Conservation (phyloP, 1,284 basidiomycete genomes). For the Ceratobasidium sp. region DNA sequence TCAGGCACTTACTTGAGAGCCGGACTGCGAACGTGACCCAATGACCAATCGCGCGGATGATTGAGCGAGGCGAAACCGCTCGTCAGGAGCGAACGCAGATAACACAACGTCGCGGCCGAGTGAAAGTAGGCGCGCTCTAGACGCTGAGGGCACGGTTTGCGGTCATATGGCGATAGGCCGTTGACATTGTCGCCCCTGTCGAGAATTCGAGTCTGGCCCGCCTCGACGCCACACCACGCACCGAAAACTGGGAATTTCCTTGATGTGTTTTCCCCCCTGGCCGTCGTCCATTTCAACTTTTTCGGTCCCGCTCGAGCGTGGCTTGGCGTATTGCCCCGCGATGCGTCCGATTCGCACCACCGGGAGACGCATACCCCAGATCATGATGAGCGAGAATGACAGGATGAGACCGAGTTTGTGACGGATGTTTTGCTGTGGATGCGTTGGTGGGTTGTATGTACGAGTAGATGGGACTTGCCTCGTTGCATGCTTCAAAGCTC, state of each 20-base stretch:
- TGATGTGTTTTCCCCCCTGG: constrained; percentile 42
- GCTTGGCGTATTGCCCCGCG: constrained; percentile 96
- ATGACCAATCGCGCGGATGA: constrained; percentile 90
- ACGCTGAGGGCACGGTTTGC: constrained; percentile 86
- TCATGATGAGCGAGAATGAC: constrained; percentile 91
- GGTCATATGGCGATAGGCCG: constrained; percentile 75
- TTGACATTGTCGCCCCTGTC: constrained; percentile 95
- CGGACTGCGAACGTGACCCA: constrained; percentile 86
- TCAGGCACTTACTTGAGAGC: constrained; percentile 61
- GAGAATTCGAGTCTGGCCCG: constrained; percentile 6
- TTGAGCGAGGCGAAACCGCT: constrained; percentile 92
- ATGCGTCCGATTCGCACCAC: constrained; percentile 91
- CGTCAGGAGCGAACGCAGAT: constrained; percentile 83
- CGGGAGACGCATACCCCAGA: constrained; percentile 91
- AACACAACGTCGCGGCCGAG: constrained; percentile 90
- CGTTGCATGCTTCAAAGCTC: constrained; percentile 87
- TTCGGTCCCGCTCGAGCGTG: constrained; percentile 86
- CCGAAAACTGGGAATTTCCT: constrained; percentile 79
- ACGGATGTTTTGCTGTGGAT: constrained; percentile 82
- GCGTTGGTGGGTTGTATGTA: too few relatives aligned
- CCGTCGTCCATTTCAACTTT: constrained; percentile 70
- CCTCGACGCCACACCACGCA: constrained; percentile 48
- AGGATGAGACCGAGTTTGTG: constrained; percentile 93
- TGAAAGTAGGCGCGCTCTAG: constrained; percentile 93
- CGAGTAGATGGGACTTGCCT: constrained; percentile 65